A percentile compares a stretch with the other conserved stretches of the same genome.
Evolutionary conservation across 2,329 filamentous ascomycete genomes (phyloP).

Genomic region (Fusarium mexicanum): DNA sequence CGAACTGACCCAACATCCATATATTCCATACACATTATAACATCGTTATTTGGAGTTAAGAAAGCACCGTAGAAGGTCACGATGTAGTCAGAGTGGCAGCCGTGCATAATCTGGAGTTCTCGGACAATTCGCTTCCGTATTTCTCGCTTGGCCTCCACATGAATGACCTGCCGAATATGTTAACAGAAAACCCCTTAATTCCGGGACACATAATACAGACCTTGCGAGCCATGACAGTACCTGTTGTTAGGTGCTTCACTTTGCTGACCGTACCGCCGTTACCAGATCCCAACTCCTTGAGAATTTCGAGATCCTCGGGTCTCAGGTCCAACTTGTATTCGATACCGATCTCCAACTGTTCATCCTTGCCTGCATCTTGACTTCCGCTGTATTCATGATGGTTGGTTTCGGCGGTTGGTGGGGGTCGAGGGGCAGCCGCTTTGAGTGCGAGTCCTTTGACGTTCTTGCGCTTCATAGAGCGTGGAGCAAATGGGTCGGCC

Average conservation of each 20-base stretch:
- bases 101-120: slow-evolving; percentile 97
- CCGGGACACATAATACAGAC: slow-evolving; percentile 57
- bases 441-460: slow-evolving; percentile 94
- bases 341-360: slow-evolving; percentile 89
- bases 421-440: slow-evolving; percentile 76
- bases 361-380: slow-evolving; percentile 63
- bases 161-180: slow-evolving; percentile 76
- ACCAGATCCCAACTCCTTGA: slow-evolving; percentile 94
- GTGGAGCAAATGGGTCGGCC: slow-evolving; percentile 71
- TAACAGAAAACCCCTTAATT: slow-evolving; percentile 10
- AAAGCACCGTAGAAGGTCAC: slow-evolving; percentile 98
- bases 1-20: slow-evolving; percentile 93
- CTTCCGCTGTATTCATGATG: slow-evolving; percentile 70
- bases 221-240: slow-evolving; percentile 98
- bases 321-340: slow-evolving; percentile 95
- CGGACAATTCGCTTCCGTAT: slow-evolving; percentile 96
- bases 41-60: slow-evolving; percentile 94
- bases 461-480: slow-evolving; percentile 98
- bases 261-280: slow-evolving; percentile 99
- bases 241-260: slow-evolving; percentile 92
- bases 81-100: slow-evolving; percentile 96
- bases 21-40: slow-evolving; percentile 99
- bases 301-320: slow-evolving; percentile 89
- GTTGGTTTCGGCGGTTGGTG: slow-evolving; percentile 77
- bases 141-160: slow-evolving; percentile 97